Evolutionary conservation across 805 yeast genomes (phyloP), one percentile per base, ranked within the genome.

Genomic region (Saccharomyces jurei): DNA sequence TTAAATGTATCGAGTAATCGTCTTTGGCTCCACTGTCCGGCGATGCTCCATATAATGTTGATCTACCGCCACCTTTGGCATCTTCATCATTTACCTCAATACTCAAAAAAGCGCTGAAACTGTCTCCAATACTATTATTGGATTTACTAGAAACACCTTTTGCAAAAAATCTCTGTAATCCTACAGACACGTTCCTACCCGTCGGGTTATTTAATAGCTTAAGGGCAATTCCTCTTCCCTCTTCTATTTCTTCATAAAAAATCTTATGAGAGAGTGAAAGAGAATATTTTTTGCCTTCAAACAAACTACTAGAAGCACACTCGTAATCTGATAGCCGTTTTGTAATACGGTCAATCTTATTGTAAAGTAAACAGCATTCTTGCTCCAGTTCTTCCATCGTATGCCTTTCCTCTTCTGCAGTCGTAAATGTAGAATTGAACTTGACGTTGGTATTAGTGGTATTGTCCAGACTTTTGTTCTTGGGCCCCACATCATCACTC

Each of bases 351-450:
- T 52, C 51, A 26, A 51, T 56, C 32, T 55, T 54, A 22, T 55
- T 50, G 41, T 57, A 58, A 14, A 64, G 44, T 3, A 62, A 48
- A 25, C 55, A 55, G 2, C 65, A 56, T 48, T 69, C 73, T 50
- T 62, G 65, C 41, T 62, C 60, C 13, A 68, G 49, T 26, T 61
- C 61, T 22, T 56, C 55, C 48, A 63, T 52, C 21, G 54, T 46
- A 31, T 54, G 53, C 3, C n/a, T 41, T 14, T 46, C 41, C n/a
- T 52, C 52, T 4, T 50, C 48, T 31, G 54, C 48, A 2, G 48
- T 47, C n/a, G 21, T 17, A 21, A 29, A 9, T 36, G 13, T 26
- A 17, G 27, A 29, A 17, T 46, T n/a, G 9, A 10, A 17, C 6
- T 17, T 36, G 13, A n/a, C 17, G 21, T 26, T 2, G 6, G 22